Evolutionary conservation across 495 filamentous ascomycete species (phyloP), one percentile per base, ranked within the genome.

Genomic region (Daldinia loculata): DNA sequence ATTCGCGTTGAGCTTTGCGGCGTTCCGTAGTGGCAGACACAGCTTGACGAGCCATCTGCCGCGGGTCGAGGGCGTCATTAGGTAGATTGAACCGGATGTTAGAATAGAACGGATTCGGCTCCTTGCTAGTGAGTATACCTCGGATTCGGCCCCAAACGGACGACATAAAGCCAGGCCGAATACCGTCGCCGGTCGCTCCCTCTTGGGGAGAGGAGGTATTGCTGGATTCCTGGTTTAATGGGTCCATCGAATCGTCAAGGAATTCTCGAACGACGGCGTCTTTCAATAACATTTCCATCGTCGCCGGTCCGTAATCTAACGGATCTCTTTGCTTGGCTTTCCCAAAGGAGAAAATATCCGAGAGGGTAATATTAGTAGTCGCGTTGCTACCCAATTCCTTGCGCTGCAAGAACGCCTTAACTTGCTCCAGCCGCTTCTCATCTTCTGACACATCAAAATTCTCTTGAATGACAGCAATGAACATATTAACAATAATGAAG

Each of bases 391-490:
- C 91, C 19, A 98, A 84, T 71, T 98, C 94, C 73, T 94, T 95
- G 66, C 93, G 91, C 73, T 97, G 92, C 48, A 99, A 80, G 74
- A 99, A 98, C 6, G 94, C 90, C 73, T 92, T 92, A 56, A 99
- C 93, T 81, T 99, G 95, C 74, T 98, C 92, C 63, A 97, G 83
- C 27, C 95, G 94, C 79, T 99, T 99, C 80, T 98, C 93, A 75
- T 99, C 96, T 79, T 99, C 95, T 7, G 93, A 94, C n/a, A 99
- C 93, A 80, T 99, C 95, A 76, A 99, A 99, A 76, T 97, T 99
- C 77, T 99, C 95, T 79, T 99, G 95, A 65, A 99, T 98, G 81
- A 99, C 95, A 81, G 95, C 95, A 92, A 99, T 99, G 82, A 99
- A 99, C 95, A 99, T 99, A 77, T 97, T 99, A 84, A 99, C 83